Conservation (phyloP, 1,284 basidiomycete genomes). For the Inonotus obliquus region DNA sequence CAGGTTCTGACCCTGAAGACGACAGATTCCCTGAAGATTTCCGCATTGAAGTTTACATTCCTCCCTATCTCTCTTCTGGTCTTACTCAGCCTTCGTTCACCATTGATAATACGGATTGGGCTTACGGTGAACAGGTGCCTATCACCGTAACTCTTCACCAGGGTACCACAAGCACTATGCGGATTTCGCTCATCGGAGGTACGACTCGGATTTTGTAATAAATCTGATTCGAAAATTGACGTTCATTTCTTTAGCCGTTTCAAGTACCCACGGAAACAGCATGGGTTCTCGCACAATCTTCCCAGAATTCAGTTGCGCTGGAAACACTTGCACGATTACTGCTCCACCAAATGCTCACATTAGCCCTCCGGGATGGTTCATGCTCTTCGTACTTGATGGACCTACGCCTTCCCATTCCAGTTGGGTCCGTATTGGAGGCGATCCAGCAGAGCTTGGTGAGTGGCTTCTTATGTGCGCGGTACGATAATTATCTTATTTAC, state of each 20-base stretch:
- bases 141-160: slow-evolving; percentile 55
- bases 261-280: slow-evolving; percentile 74
- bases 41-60: slow-evolving; percentile 70
- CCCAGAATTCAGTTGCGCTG: slow-evolving; percentile 58
- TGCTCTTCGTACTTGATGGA: slow-evolving; percentile 67
- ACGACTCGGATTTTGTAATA: background rate
- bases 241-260: slow-evolving; percentile 48
- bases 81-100: slow-evolving; percentile 53
- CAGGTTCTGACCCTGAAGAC: slow-evolving; percentile 62
- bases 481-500: background rate
- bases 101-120: slow-evolving; percentile 56
- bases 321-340: slow-evolving; percentile 58
- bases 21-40: slow-evolving; percentile 59
- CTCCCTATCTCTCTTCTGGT: slow-evolving; percentile 65
- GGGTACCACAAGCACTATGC: slow-evolving; percentile 50
- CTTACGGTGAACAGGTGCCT: slow-evolving; percentile 42
- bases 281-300: slow-evolving; percentile 70
- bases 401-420: slow-evolving; percentile 66
- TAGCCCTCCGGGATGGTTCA: slow-evolving; percentile 73
- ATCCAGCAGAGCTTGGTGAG: slow-evolving; percentile 49
- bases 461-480: background rate
- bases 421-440: slow-evolving; percentile 73
- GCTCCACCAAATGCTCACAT: slow-evolving; percentile 65
- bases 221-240: slow-evolving; percentile 9
- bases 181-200: slow-evolving; percentile 53